Evolutionary conservation across 2,329 filamentous ascomycete genomes (phyloP).

Genomic region (Diaporthe velutina): DNA sequence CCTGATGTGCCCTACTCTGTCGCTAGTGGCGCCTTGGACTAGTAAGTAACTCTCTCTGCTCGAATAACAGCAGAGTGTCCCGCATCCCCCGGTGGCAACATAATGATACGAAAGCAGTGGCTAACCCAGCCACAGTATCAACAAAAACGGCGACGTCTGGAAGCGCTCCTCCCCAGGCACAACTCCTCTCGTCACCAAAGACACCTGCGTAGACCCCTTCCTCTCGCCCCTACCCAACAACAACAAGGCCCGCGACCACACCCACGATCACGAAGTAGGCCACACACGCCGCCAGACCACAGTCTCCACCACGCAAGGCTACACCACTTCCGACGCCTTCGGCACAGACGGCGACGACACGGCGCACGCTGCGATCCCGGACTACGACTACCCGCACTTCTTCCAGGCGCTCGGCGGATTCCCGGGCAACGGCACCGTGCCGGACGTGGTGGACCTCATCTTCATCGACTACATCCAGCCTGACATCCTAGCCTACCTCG

Average conservation of each 20-base stretch:
- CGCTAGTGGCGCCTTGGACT: slow-evolving; percentile 52
- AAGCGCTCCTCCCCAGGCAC: slow-evolving; percentile 51
- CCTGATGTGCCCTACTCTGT: slow-evolving; percentile 63
- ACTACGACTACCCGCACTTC: slow-evolving; percentile 62
- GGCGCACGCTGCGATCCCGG: slow-evolving; percentile 59
- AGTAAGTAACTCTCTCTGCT: slow-evolving; percentile 42
- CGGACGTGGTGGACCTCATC: slow-evolving; percentile 63
- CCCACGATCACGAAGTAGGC: slow-evolving; percentile 49
- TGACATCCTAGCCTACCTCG: slow-evolving; percentile 53
- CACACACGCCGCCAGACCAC: slow-evolving; percentile 63
- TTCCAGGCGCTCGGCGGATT: slow-evolving; percentile 64
- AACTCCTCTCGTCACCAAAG: slow-evolving; percentile 51
- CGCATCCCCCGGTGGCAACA: too few species aligned
- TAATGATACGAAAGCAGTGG: too few species aligned
- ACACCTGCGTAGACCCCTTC: slow-evolving; percentile 62
- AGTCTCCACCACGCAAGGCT: slow-evolving; percentile 58
- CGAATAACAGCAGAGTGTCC: background rate
- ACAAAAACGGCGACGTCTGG: slow-evolving; percentile 53
- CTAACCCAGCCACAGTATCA: slow-evolving; percentile 51
- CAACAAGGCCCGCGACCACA: slow-evolving; percentile 40
- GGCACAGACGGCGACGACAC: slow-evolving; percentile 69
- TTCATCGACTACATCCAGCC: slow-evolving; percentile 65
- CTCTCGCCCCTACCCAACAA: slow-evolving; percentile 43
- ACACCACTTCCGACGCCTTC: slow-evolving; percentile 69
- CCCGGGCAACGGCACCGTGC: slow-evolving; percentile 54